Base-by-base conservation (phyloP, 1,284 basidiomycete species). In the Heimioporus punctisporus region DNA sequence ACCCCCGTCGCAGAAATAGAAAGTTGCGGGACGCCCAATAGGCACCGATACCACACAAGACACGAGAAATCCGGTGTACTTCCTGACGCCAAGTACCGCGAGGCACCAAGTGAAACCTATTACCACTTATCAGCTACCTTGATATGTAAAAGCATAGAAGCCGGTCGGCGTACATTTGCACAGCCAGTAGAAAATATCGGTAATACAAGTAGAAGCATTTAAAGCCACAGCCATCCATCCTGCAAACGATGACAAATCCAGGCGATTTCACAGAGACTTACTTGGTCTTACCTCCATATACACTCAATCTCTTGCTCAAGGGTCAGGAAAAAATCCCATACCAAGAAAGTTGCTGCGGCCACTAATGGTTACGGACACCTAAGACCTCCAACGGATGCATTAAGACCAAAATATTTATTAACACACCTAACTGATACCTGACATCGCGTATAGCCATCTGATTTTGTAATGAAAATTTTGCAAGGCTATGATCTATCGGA, bases 191-290 rank as follows among this genome's bases (percentile, higher is more conserved):
- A 40, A 55, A 31, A 41, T 63, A 58, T 24, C 56, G 49, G 46
- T 66, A 64, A 41, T 58, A 68, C 25, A 68, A 56, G 51, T 60
- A 70, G 41, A 60, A 23, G 57, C 60, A 60, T 40, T 66, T 69
- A 25, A 52, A 56, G 12, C 52, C 11, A 37, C 50, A 53, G 19
- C 21, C 25, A 39, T 52, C 53, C 56, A 54, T 70, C 14, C 56
- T 64, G 51, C 27, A 5, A 39, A 50, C 7, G 6, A 41, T 31
- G n/a, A 21, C 46, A 21, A 31, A 27, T 47, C 14, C 24, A 42
- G 19, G 23, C 6, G 27, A 45, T 14, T 30, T 15, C 8, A 3
- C 5, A 24, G 23, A 14, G 11, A 28, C 4, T 28, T 19, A 5
- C 11, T 44, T 31, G 43, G 23, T 31, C 51, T 54, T 52, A 68